Evolutionary conservation across 306 rosid species (phyloP), one percentile per base, ranked within the genome.

Genomic region (Mimosa bimucronata): DNA sequence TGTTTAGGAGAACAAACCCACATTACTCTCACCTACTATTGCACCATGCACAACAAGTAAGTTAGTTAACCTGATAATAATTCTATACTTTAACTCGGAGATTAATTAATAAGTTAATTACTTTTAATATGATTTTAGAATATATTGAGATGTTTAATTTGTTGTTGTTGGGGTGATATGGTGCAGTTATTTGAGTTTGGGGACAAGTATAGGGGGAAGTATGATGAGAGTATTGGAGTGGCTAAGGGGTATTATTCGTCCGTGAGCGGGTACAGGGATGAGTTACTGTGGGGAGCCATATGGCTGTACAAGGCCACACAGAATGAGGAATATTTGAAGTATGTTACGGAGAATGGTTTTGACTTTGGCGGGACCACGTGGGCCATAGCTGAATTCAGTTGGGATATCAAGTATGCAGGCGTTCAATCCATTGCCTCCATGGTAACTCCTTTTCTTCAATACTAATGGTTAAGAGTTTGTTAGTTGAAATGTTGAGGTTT

Each of bases 261-360:
- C 1, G 92, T 87, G 66, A 94, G 96, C 82, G 98, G 98, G 2
- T 94, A 91, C 88, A 86, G 11, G 94, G 98, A 94, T 70, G 98
- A 94, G 92, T 85, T 94, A 45, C 66, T 94, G 1, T 94, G 98
- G 98, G 98, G 91, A 79, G 92, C 98, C 15, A 25, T 88, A 57
- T 94, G 98, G 98, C 77, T 94, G 0, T 89, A 90, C 77, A 90
- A 41, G 68, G 95, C 97, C 79, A 91, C 95, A 1, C 14, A 83
- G 30, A 86, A 80, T 26, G 89, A 91, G 1, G 67, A 82, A 12
- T 94, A 91, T 83, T 85, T 91, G 21, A 78, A 72, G 0, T 94
- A 94, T 65, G 83, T 75, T 66, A 30, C 90, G 74, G 80, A 90
- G 14, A 94, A 90, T 7, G 94, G 82, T 66, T 0, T 77, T 73